A percentile compares a stretch with the other conserved stretches of the same genome.
Evolutionary conservation across 2,329 filamentous ascomycete species (phyloP).

Genomic region (Pseudogymnoascus sp.): DNA sequence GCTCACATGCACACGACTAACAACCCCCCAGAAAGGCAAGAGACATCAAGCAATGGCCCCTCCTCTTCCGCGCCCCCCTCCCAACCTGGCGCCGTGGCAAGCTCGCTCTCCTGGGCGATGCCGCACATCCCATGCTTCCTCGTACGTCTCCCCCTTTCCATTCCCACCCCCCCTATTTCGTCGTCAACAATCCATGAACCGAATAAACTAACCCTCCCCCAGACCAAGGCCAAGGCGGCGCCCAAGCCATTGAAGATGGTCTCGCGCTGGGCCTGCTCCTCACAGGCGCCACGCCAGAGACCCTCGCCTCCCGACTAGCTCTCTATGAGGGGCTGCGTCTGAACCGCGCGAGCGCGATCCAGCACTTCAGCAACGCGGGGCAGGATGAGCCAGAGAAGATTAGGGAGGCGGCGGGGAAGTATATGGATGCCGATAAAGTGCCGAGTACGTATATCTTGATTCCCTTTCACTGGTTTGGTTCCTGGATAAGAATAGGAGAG

Average conservation of each 20-base stretch:
- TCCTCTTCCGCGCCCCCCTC: constrained; percentile 25
- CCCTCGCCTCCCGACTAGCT: constrained; percentile 18
- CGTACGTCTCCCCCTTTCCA: constrained; percentile 10
- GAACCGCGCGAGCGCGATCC: constrained; percentile 29
- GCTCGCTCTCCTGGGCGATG: constrained; percentile 19
- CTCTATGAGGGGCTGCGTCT: constrained; percentile 28
- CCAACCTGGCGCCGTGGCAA: constrained; percentile 21
- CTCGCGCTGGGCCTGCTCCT: constrained; percentile 25
- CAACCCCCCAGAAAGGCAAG: constrained; percentile 21
- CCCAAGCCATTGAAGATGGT: constrained; percentile 29
- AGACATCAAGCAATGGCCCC: constrained; percentile 25
- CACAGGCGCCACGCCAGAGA: constrained; percentile 14
- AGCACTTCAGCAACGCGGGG: constrained; percentile 33
- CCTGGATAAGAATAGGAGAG: background rate
- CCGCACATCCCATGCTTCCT: constrained; percentile 23
- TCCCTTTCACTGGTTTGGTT: background rate
- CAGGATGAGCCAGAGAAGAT: constrained; percentile 26
- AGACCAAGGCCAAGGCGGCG: constrained; percentile 28
- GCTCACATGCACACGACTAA: background rate
- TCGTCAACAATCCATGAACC: background rate
- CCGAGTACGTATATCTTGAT: constrained; percentile 23
- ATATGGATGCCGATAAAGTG: constrained; percentile 23
- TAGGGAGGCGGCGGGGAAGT: constrained; percentile 22
- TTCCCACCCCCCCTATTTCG: background rate
- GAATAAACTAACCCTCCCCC: background rate